phyloP scores from a whole-genome alignment of 345 rosid species.

The Aquilaria malaccensis region DNA sequence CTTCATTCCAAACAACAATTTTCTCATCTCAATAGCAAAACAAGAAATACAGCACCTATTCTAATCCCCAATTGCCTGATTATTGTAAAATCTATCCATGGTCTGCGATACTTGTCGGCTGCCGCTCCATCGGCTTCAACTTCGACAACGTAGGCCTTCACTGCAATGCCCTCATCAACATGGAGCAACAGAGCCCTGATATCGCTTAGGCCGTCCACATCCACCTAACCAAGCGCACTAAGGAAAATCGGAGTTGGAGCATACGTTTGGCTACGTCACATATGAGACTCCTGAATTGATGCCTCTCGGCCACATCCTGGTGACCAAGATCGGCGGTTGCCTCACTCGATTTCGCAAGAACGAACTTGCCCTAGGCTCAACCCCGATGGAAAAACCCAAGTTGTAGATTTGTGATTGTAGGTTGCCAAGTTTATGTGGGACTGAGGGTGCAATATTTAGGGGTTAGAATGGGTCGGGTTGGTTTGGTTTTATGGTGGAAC shows the following conservation, averaged over 20 bases:
- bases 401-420: slow-evolving; percentile 75
- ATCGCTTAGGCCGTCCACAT: slow-evolving; percentile 72
- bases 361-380: slow-evolving; percentile 44
- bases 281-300: slow-evolving; percentile 70
- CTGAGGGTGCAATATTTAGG: slow-evolving; percentile 64
- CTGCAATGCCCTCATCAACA: slow-evolving; percentile 60
- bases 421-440: slow-evolving; percentile 80
- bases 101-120: slow-evolving; percentile 62
- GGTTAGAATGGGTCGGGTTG: too few relatives aligned
- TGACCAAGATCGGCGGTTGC: slow-evolving; percentile 70
- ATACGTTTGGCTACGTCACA: slow-evolving; percentile 70
- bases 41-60: too few relatives aligned
- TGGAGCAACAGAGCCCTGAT: slow-evolving; percentile 71
- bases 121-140: slow-evolving; percentile 35
- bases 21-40: too few relatives aligned
- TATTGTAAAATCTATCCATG: slow-evolving; percentile 20
- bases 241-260: slow-evolving; percentile 73
- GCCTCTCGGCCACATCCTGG: slow-evolving; percentile 66
- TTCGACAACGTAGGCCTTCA: slow-evolving; percentile 58
- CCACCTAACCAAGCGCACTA: slow-evolving; percentile 53
- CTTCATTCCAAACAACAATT: too few relatives aligned
- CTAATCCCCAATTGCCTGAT: too few relatives aligned
- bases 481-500: too few relatives aligned
- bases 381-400: slow-evolving; percentile 60
- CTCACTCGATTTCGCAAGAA: slow-evolving; percentile 63